A percentile compares a stretch with the other conserved stretches of the same genome.
Conservation (phyloP, 2,329 filamentous ascomycete genomes). For the Exophiala bonariae region DNA sequence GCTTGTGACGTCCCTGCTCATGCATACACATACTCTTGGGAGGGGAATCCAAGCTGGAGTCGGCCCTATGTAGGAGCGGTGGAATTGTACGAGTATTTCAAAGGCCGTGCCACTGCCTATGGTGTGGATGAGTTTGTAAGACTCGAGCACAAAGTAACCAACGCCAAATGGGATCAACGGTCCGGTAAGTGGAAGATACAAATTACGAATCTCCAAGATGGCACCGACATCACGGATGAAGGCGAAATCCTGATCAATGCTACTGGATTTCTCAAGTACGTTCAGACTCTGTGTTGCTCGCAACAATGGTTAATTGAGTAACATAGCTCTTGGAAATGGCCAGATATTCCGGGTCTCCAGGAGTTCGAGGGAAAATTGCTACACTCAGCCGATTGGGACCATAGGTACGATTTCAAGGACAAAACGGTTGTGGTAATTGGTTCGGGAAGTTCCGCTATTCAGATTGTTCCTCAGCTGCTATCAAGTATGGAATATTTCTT, state of each 20-base stretch:
- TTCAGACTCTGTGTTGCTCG: not conserved
- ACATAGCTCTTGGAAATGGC: not conserved
- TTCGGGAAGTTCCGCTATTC: constrained; percentile 24
- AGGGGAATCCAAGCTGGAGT: constrained; percentile 44
- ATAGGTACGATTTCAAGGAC: too few species aligned
- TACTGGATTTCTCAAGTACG: constrained; percentile 51
- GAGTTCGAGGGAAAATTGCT: not conserved
- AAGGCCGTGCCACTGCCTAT: constrained; percentile 39
- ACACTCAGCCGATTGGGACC: not conserved
- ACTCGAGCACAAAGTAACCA: constrained; percentile 56
- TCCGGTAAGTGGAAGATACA: constrained; percentile 56
- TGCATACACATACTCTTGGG: constrained; percentile 31
- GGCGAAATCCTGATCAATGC: constrained; percentile 58
- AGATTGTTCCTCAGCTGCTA: constrained; percentile 33
- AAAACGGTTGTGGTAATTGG: constrained; percentile 29
- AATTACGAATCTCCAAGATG: constrained; percentile 12
- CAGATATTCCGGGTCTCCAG: not conserved
- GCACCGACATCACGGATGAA: constrained; percentile 12
- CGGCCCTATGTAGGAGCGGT: constrained; percentile 39
- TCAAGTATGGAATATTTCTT: too few species aligned
- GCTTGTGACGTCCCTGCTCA: constrained; percentile 64
- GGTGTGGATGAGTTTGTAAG: constrained; percentile 38
- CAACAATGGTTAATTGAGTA: too few species aligned
- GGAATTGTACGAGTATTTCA: constrained; percentile 46
- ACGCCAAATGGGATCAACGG: constrained; percentile 55